Conservation (phyloP, 2,329 filamentous ascomycete genomes). For the Didymella lethalis region DNA sequence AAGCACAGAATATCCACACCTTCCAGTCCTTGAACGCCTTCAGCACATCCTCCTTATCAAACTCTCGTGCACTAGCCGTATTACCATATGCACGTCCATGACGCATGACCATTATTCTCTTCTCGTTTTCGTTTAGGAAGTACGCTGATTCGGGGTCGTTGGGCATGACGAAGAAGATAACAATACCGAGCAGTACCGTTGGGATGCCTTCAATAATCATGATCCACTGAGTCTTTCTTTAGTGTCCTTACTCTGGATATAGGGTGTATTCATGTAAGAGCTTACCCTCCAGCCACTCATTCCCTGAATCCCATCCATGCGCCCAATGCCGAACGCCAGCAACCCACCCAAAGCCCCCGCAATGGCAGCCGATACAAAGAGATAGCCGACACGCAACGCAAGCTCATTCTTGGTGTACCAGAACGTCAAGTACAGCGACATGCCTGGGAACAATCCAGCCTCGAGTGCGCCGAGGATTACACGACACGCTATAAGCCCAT, state of each 20-base stretch:
- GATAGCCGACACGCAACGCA: constrained; percentile 74
- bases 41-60: not conserved
- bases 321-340: not conserved
- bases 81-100: not conserved
- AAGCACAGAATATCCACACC: not conserved
- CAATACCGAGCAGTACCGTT: not conserved
- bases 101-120: not conserved
- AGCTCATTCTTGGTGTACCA: constrained; percentile 79
- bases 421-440: constrained; percentile 74
- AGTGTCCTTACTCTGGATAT: not conserved
- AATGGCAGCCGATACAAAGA: constrained; percentile 74
- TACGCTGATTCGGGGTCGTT: not conserved
- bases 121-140: not conserved
- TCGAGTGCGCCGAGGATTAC: not conserved
- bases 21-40: not conserved
- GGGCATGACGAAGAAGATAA: not conserved
- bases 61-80: not conserved
- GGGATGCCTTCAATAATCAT: not conserved
- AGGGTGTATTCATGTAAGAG: not conserved
- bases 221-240: not conserved
- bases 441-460: constrained; percentile 69
- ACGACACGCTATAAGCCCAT: not conserved
- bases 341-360: constrained; percentile 72
- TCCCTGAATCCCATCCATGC: not conserved
- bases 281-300: not conserved